Base-by-base conservation (phyloP, 2,329 filamentous ascomycete species). In the Xenosphaeropsis pyriputrescens region DNA sequence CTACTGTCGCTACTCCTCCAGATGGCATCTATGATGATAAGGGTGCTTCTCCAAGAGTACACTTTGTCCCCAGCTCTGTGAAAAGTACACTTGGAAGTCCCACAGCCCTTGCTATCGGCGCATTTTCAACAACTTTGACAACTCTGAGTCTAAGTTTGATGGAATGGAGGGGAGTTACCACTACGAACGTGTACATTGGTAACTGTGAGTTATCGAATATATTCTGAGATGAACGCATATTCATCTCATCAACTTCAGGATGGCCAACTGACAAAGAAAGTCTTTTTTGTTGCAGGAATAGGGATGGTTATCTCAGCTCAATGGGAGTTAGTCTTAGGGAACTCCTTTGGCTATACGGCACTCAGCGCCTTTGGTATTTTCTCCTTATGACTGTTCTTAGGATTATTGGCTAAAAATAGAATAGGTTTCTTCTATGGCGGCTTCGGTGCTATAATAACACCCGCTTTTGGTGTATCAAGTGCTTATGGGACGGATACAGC, bases 301-400 rank as follows among this genome's bases (percentile, higher is more conserved):
- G 68, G 67, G 0, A 58, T 74, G 42, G 55, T 73, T 0, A 54
- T 74, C 1, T 65, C 67, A 1, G 69, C 70, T 5, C 67, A 72
- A 45, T 73, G 68, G 68, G 67, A 72, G 46, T 49, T 72, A 0
- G 60, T 64, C 0, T 53, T 62, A 9, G 68, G 68, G 0, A 71
- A 72, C 37, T 63, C 61, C 0, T 70, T 69, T 39, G 59, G 59
- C 0, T 72, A 73, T 39, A 72, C 67, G 0, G 64, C 70, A 0
- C 60, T 71, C 29, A 65, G 63, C 41, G 68, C 67, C 6, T 73
- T 73, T 41, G 67, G 68, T 62, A 42, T 6, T 26, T 3, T 5
- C 3, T 26, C 3, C 22, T 9, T 9, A 6, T 26, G 7, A 26
- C 8, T 3, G 12, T 3, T 3, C 22, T 26, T 11, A 26, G 22